phyloP scores from a whole-genome alignment of 2,329 filamentous ascomycete genomes.

The Bipolaris victoriae region DNA sequence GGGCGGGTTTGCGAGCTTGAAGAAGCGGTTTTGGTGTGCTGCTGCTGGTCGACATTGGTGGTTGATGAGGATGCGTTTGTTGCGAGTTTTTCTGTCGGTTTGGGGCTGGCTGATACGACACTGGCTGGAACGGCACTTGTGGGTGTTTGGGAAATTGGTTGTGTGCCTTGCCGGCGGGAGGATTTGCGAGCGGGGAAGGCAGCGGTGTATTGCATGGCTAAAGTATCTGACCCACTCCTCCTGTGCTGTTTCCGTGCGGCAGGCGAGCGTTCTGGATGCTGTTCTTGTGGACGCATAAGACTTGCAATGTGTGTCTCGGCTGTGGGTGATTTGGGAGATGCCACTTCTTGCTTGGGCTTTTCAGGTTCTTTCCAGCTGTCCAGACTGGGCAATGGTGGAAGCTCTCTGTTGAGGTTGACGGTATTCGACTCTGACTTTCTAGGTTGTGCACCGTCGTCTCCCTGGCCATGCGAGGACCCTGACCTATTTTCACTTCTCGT shows the following conservation, averaged over 20 bases:
- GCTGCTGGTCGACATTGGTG: slow-evolving; percentile 22
- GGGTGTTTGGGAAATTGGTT: slow-evolving; percentile 9
- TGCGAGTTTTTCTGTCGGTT: slow-evolving; percentile 27
- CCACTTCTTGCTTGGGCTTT: slow-evolving; percentile 19
- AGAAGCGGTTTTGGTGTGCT: not conserved
- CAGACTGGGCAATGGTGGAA: slow-evolving; percentile 56
- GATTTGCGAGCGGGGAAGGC: slow-evolving; percentile 25
- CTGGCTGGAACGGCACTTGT: slow-evolving; percentile 8
- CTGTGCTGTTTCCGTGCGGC: slow-evolving; percentile 33
- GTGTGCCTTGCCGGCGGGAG: slow-evolving; percentile 20
- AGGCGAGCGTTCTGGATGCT: slow-evolving; percentile 36
- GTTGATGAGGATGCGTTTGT: slow-evolving; percentile 33
- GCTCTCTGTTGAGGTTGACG: slow-evolving; percentile 55
- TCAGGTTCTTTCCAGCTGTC: slow-evolving; percentile 47
- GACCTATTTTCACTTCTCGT: slow-evolving; percentile 43
- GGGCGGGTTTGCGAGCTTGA: slow-evolving; percentile 25
- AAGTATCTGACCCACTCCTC: slow-evolving; percentile 39
- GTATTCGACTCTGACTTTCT: slow-evolving; percentile 33
- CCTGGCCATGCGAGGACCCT: slow-evolving; percentile 36
- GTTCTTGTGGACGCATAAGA: slow-evolving; percentile 44
- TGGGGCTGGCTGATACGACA: slow-evolving; percentile 14
- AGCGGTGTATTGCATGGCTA: slow-evolving; percentile 33
- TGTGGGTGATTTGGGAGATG: slow-evolving; percentile 27
- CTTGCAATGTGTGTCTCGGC: slow-evolving; percentile 43
- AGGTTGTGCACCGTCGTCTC: slow-evolving; percentile 28